Base-by-base conservation (phyloP, 2,329 filamentous ascomycete genomes). In the Fusarium nematophilum region DNA sequence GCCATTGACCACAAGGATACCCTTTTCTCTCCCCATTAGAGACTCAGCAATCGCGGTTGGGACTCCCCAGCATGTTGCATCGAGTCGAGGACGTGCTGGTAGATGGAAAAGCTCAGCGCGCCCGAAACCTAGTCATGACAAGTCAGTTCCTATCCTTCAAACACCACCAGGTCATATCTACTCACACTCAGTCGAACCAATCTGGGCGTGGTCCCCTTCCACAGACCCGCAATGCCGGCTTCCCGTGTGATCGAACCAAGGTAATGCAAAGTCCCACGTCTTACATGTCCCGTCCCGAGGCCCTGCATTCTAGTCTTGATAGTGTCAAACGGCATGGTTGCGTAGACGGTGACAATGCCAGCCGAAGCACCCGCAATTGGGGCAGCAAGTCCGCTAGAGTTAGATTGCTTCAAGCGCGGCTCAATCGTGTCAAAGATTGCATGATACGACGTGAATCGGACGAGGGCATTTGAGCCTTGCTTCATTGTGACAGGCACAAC, bases 281-380 rank as follows among this genome's bases (percentile, higher is more conserved):
- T 39, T 9, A n/a, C 21, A 18, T 46, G 36, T 10, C 34, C 31
- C 11, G 33, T 49, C 14, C 23, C 17, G 25, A 38, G 33, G 5
- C 82, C 84, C 69, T 90, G 86, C 18, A 82, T 81, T 38, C 85
- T 75, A 3, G 87, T 90, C 75, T 90, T 89, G 63, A 88, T 81
- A 0, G 83, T 83, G 68, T 88, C 86, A 62, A 88, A 88, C 0
- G 85, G 85, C 66, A 87, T 84, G 1, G 84, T 87, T 1, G 78
- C 76, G 37, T 86, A 76, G 2, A 85, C 86, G 2, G 86, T 90
- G 3, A 88, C 78, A 0, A 83, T 76, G 0, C 87, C 88, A 0
- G 88, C 86, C 1, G 85, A 69, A 0, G 83, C 83, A 0, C 87
- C 87, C 45, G 45, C 45, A 25, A 39, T 30, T 23, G 45, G 33